Conservation (phyloP, 2,329 filamentous ascomycete genomes). For the Trichoderma sp. region DNA sequence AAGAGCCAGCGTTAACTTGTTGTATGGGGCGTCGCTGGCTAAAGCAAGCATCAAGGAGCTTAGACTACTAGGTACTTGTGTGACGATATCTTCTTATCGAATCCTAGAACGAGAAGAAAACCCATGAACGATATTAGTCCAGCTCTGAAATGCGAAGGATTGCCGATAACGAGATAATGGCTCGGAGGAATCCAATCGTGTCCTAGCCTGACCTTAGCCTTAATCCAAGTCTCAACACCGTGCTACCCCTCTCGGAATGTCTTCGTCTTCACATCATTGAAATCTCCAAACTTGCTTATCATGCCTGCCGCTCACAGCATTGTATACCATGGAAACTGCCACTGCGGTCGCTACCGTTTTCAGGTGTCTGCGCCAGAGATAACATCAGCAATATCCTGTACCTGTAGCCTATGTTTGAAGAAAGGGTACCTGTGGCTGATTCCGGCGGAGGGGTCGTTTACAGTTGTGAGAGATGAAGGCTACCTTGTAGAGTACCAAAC, state of each 20-base stretch:
- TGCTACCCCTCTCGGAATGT: neutral
- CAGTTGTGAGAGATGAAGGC: conserved; percentile 20
- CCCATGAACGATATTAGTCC: neutral
- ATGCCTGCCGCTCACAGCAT: neutral
- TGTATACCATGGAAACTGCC: conserved; percentile 28
- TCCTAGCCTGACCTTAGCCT: neutral
- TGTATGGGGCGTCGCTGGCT: neutral
- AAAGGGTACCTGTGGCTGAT: conserved; percentile 31
- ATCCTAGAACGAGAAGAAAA: too few species aligned
- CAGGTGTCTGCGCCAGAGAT: conserved; percentile 21
- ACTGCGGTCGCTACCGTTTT: conserved; percentile 31
- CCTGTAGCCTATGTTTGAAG: conserved; percentile 29
- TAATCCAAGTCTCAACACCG: neutral
- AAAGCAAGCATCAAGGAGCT: neutral
- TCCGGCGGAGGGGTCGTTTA: conserved; percentile 11
- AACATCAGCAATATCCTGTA: conserved; percentile 21
- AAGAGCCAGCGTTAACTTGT: neutral
- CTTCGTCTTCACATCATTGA: neutral
- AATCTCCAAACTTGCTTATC: neutral
- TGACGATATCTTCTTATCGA: neutral
- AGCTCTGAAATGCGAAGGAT: neutral
- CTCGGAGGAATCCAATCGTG: neutral
- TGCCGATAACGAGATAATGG: too few species aligned
- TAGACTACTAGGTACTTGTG: neutral
- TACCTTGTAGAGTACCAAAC: conserved; percentile 5